Percentiles rank a stretch among this genome's conserved stretches.
phyloP scores from a whole-genome alignment of 2,329 filamentous ascomycete genomes.

The Neofusicoccum cordaticola region DNA sequence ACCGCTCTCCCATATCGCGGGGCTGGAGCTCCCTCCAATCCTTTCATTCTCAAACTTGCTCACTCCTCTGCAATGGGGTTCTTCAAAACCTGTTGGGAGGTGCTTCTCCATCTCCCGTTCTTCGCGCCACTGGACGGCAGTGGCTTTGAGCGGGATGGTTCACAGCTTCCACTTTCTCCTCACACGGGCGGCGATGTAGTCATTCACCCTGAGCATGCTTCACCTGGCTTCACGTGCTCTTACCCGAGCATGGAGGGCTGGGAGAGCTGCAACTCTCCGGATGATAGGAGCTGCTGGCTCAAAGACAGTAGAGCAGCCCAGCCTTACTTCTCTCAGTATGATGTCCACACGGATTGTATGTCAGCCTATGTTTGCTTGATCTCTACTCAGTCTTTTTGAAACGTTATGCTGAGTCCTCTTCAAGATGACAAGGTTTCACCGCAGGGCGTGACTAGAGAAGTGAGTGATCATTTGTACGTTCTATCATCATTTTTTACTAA shows the following conservation, averaged over 20 bases:
- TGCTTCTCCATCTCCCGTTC: slow-evolving; percentile 11
- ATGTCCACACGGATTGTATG: slow-evolving; percentile 26
- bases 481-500: neutral
- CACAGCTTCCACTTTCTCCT: slow-evolving; percentile 7
- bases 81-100: slow-evolving; percentile 11
- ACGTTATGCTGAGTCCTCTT: neutral
- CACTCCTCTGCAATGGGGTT: slow-evolving; percentile 4
- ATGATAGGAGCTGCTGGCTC: slow-evolving; percentile 28
- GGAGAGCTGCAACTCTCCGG: slow-evolving; percentile 23
- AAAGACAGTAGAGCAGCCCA: slow-evolving; percentile 17
- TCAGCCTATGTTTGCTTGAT: neutral
- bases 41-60: slow-evolving; percentile 2
- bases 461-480: neutral
- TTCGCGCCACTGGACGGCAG: neutral
- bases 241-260: slow-evolving; percentile 23
- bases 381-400: neutral
- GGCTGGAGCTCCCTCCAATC: neutral
- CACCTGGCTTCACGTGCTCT: slow-evolving; percentile 22
- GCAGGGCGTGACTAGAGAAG: slow-evolving; percentile 16
- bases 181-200: neutral
- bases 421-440: slow-evolving; percentile 17
- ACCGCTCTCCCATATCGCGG: neutral
- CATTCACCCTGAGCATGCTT: slow-evolving; percentile 6
- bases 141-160: neutral
- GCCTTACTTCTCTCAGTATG: slow-evolving; percentile 19